Conservation (phyloP, 2,329 filamentous ascomycete species). For the Monilinia laxa region DNA sequence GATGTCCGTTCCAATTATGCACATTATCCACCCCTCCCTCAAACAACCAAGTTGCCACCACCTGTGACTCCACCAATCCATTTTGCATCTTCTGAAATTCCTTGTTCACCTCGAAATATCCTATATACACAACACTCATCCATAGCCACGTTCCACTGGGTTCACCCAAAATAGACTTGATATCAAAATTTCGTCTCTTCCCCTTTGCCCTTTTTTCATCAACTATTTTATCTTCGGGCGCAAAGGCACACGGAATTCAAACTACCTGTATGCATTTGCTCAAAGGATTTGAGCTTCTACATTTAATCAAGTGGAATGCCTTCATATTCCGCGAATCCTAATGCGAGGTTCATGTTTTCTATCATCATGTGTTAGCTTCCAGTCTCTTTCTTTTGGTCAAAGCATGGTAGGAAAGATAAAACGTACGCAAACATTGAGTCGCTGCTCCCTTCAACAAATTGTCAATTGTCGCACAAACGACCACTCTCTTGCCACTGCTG, state of each 20-base stretch:
- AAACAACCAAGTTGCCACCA: not conserved
- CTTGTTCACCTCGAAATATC: too few relatives aligned
- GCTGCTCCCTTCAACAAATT: slow-evolving; percentile 91
- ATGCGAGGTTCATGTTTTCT: slow-evolving; percentile 94
- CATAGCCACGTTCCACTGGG: not conserved
- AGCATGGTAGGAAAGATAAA: slow-evolving; percentile 23
- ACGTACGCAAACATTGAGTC: slow-evolving; percentile 87
- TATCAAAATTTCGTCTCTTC: not conserved
- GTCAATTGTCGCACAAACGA: slow-evolving; percentile 92
- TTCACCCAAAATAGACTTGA: not conserved
- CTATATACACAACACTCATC: slow-evolving; percentile 9
- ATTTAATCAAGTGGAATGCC: slow-evolving; percentile 63
- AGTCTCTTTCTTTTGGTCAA: slow-evolving; percentile 12
- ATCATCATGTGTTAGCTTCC: not conserved
- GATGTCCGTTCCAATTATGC: not conserved
- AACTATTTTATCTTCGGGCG: slow-evolving; percentile 10
- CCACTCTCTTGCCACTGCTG: slow-evolving; percentile 82
- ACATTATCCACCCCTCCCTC: not conserved
- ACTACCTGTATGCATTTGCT: slow-evolving; percentile 21
- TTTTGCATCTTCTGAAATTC: not conserved
- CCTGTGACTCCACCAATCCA: not conserved
- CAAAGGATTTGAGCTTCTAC: slow-evolving; percentile 1
- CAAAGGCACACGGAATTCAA: slow-evolving; percentile 20
- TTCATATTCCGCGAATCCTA: slow-evolving; percentile 85
- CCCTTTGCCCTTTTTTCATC: not conserved